Conservation (phyloP, 2,329 filamentous ascomycete species). For the Aureobasidium namibiae region DNA sequence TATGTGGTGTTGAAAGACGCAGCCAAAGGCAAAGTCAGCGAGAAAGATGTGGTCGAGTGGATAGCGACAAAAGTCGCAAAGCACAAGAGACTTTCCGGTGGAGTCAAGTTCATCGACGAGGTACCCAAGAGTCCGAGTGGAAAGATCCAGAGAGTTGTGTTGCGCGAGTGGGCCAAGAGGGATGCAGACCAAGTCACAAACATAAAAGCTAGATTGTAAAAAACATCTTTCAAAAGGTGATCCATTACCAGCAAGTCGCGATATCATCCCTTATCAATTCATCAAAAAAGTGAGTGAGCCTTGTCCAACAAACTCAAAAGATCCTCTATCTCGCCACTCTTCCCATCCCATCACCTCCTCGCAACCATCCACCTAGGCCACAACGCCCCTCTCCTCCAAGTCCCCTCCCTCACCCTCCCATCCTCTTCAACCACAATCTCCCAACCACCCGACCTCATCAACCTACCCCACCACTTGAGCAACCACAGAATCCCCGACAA, state of each 20-base stretch:
- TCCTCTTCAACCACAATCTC: slow-evolving; percentile 12
- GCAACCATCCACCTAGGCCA: slow-evolving; percentile 1
- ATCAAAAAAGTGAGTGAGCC: too few species aligned
- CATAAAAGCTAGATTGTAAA: slow-evolving; percentile 18
- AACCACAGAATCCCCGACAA: slow-evolving; percentile 22
- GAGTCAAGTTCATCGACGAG: slow-evolving; percentile 47
- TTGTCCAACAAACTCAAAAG: too few species aligned
- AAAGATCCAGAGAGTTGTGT: slow-evolving; percentile 49
- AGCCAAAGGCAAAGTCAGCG: slow-evolving; percentile 23
- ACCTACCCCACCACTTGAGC: slow-evolving; percentile 17
- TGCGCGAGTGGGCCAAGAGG: slow-evolving; percentile 50
- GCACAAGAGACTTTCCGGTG: slow-evolving; percentile 33
- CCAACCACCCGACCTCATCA: neutral
- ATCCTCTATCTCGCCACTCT: too few species aligned
- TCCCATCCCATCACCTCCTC: neutral
- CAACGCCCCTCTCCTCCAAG: neutral
- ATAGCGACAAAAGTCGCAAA: slow-evolving; percentile 30
- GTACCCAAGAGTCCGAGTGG: slow-evolving; percentile 50
- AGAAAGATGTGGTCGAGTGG: slow-evolving; percentile 30
- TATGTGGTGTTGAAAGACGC: slow-evolving; percentile 27
- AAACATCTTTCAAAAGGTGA: too few species aligned
- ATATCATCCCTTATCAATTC: too few species aligned
- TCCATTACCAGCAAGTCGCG: too few species aligned
- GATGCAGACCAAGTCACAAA: slow-evolving; percentile 33
- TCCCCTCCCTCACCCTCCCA: neutral